Evolutionary conservation across 2,329 filamentous ascomycete genomes (phyloP), one percentile per base, ranked within the genome.

Genomic region (Fusarium siculi): DNA sequence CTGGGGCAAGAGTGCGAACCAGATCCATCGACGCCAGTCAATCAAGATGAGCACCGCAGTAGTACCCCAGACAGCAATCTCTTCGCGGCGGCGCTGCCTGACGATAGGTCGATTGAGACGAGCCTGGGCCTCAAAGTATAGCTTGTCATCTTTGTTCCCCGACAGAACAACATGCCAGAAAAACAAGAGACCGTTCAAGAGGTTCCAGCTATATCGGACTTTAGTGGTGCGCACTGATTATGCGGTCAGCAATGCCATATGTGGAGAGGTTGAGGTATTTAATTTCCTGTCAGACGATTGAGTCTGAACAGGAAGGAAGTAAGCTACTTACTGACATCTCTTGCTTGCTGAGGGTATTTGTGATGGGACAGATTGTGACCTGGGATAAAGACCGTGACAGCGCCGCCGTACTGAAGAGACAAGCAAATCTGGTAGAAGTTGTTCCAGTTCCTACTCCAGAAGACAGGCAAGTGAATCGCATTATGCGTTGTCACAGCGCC

Each of bases 361-460:
- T 68, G 66, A n/a, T 68, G 66, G 28, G 66, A 68, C 7, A 68
- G 18, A 30, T 68, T 68, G 39, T 68, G 66, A 5, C 66, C 66
- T 9, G 66, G 66, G 6, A 68, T 53, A 32, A 68, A 68, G 28
- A 68, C 49, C 3, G 66, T 68, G 0, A 68, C 66, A 19, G 66
- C 64, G 6, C 66, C 66, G 4, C 66, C 66, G 30, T 68, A 68
- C 28, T 68, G 66, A 11, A 68, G 50, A 18, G 66, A 68, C 64
- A 68, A 46, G 56, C 66, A 68, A 14, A 68, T 40, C 21, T 68
- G 66, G 64, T 68, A 68, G 3, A 68, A 68, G 11, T 68, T 68
- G 50, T 68, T 68, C 66, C 66, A 68, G 15, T 34, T 56, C 50
- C 43, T 68, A 4, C 37, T 37, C 66, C 66, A 68, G 4, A 68